Conservation (phyloP, 2,329 filamentous ascomycete species). For the Phaeomoniella chlamydospora region DNA sequence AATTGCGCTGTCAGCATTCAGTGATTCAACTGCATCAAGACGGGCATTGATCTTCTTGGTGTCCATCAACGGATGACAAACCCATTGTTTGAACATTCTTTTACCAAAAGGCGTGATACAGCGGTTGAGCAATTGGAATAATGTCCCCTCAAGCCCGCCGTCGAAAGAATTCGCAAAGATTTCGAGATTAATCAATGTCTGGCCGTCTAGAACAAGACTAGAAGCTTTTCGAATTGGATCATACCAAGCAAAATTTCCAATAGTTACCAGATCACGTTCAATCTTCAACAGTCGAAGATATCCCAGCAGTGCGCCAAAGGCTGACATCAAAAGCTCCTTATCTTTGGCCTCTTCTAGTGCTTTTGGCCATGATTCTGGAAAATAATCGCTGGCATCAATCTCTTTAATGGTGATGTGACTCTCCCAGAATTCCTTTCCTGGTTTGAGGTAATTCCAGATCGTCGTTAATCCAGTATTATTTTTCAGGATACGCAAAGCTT, state of each 20-base stretch:
- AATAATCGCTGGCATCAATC: conserved; percentile 67
- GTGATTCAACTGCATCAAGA: conserved; percentile 81
- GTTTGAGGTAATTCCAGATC: conserved; percentile 87
- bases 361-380: conserved; percentile 66
- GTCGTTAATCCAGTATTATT: conserved; percentile 89
- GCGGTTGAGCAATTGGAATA: conserved; percentile 81
- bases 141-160: conserved; percentile 67
- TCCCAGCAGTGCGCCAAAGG: conserved; percentile 74
- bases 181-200: conserved; percentile 96
- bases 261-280: conserved; percentile 71
- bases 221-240: conserved; percentile 83
- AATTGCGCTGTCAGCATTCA: conserved; percentile 68
- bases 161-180: conserved; percentile 89
- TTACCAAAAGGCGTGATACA: conserved; percentile 97
- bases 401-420: conserved; percentile 71
- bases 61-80: conserved; percentile 87
- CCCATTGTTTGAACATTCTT: conserved; percentile 88
- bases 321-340: conserved; percentile 77
- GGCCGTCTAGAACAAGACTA: conserved; percentile 82
- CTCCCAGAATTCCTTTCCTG: conserved; percentile 79
- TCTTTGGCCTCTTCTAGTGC: conserved; percentile 56
- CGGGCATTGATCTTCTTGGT: conserved; percentile 80
- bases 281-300: conserved; percentile 81
- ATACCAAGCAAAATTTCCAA: conserved; percentile 84
- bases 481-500: conserved; percentile 82